Conservation (phyloP, 306 rosid genomes). For the Styphnolobium japonicum region DNA sequence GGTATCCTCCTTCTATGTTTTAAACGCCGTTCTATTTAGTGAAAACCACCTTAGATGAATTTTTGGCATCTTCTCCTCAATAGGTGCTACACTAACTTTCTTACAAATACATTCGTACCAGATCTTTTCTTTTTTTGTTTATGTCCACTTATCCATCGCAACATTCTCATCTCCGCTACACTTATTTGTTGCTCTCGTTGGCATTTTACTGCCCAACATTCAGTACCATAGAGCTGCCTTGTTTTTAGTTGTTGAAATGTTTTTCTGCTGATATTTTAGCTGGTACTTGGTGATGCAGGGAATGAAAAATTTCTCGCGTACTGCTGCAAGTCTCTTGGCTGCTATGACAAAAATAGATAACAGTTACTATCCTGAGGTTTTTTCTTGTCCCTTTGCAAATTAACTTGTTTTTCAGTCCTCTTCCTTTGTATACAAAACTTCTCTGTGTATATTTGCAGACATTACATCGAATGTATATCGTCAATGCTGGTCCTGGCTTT, state of each 20-base stretch:
- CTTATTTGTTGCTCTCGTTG: too few species aligned
- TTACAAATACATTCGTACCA: too few species aligned
- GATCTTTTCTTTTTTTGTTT: too few species aligned
- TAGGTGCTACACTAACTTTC: too few species aligned
- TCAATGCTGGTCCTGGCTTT: slow-evolving; percentile 96
- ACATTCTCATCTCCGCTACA: too few species aligned
- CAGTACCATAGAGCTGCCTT: too few species aligned
- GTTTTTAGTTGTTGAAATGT: not conserved
- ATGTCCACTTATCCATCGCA: too few species aligned
- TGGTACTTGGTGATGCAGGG: slow-evolving; percentile 58
- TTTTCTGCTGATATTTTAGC: slow-evolving; percentile 15
- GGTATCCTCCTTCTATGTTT: not conserved
- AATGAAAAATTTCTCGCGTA: slow-evolving; percentile 77
- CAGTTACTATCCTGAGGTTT: slow-evolving; percentile 94
- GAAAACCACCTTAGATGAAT: too few species aligned
- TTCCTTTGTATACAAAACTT: slow-evolving; percentile 7
- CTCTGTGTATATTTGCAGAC: slow-evolving; percentile 52
- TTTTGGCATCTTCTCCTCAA: too few species aligned
- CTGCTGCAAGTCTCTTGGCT: slow-evolving; percentile 84
- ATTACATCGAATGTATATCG: slow-evolving; percentile 80
- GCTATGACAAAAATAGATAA: slow-evolving; percentile 77
- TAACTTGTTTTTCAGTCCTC: not conserved
- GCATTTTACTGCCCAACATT: too few species aligned
- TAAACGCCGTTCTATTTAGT: not conserved
- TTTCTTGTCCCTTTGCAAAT: slow-evolving; percentile 13